Base-by-base conservation (phyloP, 2,329 filamentous ascomycete genomes). In the Penicillium olsonii region DNA sequence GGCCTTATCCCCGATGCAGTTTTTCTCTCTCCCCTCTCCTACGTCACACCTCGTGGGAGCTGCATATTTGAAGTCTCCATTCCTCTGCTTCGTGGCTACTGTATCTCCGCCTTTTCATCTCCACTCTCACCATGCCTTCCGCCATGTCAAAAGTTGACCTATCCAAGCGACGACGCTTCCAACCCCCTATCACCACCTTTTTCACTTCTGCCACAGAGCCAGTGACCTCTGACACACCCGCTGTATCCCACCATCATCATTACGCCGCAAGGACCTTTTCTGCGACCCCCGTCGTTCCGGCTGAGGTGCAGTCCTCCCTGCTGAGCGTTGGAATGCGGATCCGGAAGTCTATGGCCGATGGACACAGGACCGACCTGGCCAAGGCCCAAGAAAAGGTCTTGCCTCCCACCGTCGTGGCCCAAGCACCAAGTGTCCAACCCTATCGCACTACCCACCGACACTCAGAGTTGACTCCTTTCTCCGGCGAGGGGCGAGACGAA, bases 281-380 rank as follows among this genome's bases (percentile, higher is more conserved):
- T 47, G 68, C 59, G 9, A 71, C 75, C 14, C 82, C 84, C 3
- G 61, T 68, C 4, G 76, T 92, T 12, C 84, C 89, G 1, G 71
- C 79, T 19, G 78, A 78, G 7, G 79, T 95, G 26, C 90, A 96
- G 71, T 81, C 91, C 29, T 88, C 88, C 54, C 84, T 97, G n/a
- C 78, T 96, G 35, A 89, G 82, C 62, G 92, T 97, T 56, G 92
- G 92, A 63, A 96, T 96, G 91, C 87, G 92, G 19, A 82, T 97
- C 42, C 87, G 92, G 67, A 97, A 97, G 75, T 88, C 88, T 10
- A 88, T 97, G 7, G 87, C 90, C 0, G 92, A 96, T 68, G 92
- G 92, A 52, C 96, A 96, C 80, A 95, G 95, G 76, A 95, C 89
- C 24, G 63, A 62, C 44, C 58, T 53, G 37, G 61, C 63, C 56